phyloP scores from a whole-genome alignment of 2,329 filamentous ascomycete genomes.

The Fusarium oxysporum region DNA sequence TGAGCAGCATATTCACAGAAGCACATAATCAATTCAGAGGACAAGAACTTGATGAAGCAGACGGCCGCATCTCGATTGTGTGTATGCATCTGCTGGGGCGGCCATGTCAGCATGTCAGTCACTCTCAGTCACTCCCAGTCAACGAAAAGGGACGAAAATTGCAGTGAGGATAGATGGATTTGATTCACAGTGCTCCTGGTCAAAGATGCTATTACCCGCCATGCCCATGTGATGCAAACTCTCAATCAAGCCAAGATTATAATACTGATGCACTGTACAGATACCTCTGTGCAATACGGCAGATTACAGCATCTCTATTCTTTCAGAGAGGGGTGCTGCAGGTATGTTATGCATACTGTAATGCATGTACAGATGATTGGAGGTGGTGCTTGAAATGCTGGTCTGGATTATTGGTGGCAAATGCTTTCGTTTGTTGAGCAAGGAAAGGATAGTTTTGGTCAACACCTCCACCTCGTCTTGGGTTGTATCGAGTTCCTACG shows the following conservation, averaged over 20 bases:
- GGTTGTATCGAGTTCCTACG: conserved; percentile 29
- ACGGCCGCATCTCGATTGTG: conserved; percentile 29
- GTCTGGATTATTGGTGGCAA: conserved; percentile 28
- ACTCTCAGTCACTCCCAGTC: neutral
- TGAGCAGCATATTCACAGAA: neutral
- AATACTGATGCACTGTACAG: conserved; percentile 1
- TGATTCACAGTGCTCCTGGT: conserved; percentile 13
- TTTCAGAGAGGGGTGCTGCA: conserved; percentile 45
- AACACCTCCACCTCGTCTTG: conserved; percentile 27
- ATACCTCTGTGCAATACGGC: conserved; percentile 20
- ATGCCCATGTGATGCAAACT: conserved; percentile 29
- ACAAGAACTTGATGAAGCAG: conserved; percentile 29
- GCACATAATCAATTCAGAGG: neutral
- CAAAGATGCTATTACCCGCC: conserved; percentile 27
- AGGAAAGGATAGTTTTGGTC: conserved; percentile 21
- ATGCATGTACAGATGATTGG: conserved; percentile 47
- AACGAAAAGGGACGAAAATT: conserved; percentile 9
- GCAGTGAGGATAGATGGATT: neutral
- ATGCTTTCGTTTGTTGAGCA: conserved; percentile 30
- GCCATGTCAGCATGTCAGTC: conserved; percentile 3
- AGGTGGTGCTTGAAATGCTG: conserved; percentile 32
- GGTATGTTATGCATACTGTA: conserved; percentile 55
- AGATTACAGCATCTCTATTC: conserved; percentile 31
- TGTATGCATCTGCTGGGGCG: conserved; percentile 15
- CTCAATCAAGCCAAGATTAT: conserved; percentile 22